These are phyloP conservation scores for Magnaporthales sp. DNA, from an alignment of 2,329 filamentous ascomycete genomes.

Conservation along the genomic window DNA sequence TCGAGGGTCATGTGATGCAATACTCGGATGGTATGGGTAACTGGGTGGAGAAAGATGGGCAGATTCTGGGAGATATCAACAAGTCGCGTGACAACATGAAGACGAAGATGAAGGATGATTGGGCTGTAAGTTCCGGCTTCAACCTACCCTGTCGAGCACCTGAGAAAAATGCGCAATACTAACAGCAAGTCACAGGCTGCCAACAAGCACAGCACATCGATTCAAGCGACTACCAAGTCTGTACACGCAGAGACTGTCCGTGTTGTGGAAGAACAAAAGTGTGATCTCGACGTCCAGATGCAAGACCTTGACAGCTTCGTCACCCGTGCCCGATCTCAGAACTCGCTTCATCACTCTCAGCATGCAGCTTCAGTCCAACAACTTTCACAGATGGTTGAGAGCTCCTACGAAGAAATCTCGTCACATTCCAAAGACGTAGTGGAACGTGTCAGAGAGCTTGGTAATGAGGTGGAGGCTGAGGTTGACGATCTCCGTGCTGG, in stretches of 20 bases:
- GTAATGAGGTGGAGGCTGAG: conserved; percentile 55
- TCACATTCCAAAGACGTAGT: conserved; percentile 62
- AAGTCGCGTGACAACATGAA: conserved; percentile 72
- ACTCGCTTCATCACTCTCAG: conserved; percentile 64
- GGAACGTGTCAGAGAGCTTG: conserved; percentile 59
- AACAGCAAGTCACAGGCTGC: conserved; percentile 42
- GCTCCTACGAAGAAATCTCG: conserved; percentile 64
- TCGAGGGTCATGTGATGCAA: conserved; percentile 55
- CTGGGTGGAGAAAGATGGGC: conserved; percentile 63
- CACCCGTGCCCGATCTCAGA: conserved; percentile 69
- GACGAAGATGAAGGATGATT: conserved; percentile 76
- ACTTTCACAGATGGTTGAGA: conserved; percentile 60
- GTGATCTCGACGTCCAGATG: conserved; percentile 82
- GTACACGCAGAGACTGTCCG: conserved; percentile 86
- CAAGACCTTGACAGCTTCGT: conserved; percentile 86
- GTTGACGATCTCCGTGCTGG: conserved; percentile 48
- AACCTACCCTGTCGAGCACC: background rate
- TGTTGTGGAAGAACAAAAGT: conserved; percentile 83
- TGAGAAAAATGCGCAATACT: background rate
- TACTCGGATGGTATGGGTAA: conserved; percentile 65
- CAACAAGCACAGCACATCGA: conserved; percentile 71
- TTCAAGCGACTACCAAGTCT: conserved; percentile 74
- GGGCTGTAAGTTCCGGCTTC: conserved; percentile 55
- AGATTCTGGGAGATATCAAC: conserved; percentile 61
- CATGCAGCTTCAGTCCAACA: conserved; percentile 58